Conservation (phyloP, 192 early-diverging fungal species). For the Backusella australiensis region DNA sequence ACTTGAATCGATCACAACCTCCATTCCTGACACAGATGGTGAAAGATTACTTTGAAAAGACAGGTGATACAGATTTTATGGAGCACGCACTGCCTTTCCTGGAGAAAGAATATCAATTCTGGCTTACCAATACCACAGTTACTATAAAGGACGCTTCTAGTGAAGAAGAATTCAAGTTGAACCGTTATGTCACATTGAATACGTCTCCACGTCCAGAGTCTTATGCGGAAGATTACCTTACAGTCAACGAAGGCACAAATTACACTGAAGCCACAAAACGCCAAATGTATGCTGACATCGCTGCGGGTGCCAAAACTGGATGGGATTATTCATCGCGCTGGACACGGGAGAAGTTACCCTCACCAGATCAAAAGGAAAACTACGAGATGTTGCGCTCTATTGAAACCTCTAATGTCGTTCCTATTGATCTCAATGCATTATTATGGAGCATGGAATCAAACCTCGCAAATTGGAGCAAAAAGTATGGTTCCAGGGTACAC, state of each 20-base stretch:
- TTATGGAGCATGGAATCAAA: slow-evolving; percentile 56
- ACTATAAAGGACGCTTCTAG: slow-evolving; percentile 24
- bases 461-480: slow-evolving; percentile 30
- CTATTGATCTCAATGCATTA: slow-evolving; percentile 71
- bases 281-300: slow-evolving; percentile 59
- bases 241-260: slow-evolving; percentile 44
- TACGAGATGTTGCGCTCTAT: slow-evolving; percentile 47
- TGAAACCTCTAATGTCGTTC: slow-evolving; percentile 55
- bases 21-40: slow-evolving; percentile 72
- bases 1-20: slow-evolving; percentile 74
- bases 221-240: slow-evolving; percentile 56
- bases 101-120: slow-evolving; percentile 61
- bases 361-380: slow-evolving; percentile 11
- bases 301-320: slow-evolving; percentile 69
- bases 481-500: background rate
- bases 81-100: slow-evolving; percentile 50
- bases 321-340: slow-evolving; percentile 74
- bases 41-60: slow-evolving; percentile 51
- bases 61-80: slow-evolving; percentile 47
- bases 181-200: slow-evolving; percentile 55
- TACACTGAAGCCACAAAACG: slow-evolving; percentile 25
- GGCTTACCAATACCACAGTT: slow-evolving; percentile 54
- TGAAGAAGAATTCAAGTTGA: slow-evolving; percentile 39
- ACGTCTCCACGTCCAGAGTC: slow-evolving; percentile 63
- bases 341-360: slow-evolving; percentile 35